Conservation (phyloP, 1,284 basidiomycete genomes). For the Pseudozyma sp. region DNA sequence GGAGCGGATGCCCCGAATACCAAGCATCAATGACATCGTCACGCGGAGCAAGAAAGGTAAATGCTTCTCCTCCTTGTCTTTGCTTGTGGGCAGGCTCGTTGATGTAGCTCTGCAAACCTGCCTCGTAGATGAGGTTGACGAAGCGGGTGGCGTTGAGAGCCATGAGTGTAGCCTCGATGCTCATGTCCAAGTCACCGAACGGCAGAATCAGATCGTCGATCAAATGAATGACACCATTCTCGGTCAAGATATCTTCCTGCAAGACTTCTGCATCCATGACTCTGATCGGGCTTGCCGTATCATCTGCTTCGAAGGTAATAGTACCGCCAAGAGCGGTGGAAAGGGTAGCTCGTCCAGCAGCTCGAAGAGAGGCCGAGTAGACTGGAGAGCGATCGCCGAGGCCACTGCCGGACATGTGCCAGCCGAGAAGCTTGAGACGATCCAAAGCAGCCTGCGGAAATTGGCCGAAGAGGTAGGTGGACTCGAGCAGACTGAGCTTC, state of each 20-base stretch:
- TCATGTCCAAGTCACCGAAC: constrained; percentile 79
- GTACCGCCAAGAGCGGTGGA: constrained; percentile 62
- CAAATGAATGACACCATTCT: constrained; percentile 81
- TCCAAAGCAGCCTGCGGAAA: constrained; percentile 55
- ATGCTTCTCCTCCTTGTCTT: constrained; percentile 40
- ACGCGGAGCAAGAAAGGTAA: constrained; percentile 79
- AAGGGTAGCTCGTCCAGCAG: constrained; percentile 27
- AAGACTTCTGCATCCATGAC: constrained; percentile 48
- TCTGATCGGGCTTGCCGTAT: constrained; percentile 19
- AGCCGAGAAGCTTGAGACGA: constrained; percentile 61
- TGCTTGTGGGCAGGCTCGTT: constrained; percentile 44
- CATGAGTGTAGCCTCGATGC: constrained; percentile 91
- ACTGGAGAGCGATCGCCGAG: constrained; percentile 55
- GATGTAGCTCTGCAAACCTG: constrained; percentile 72
- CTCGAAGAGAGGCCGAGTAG: constrained; percentile 43
- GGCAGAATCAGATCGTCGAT: constrained; percentile 86
- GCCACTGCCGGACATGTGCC: constrained; percentile 63
- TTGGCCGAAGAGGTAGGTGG: constrained; percentile 52
- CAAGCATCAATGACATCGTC: constrained; percentile 80
- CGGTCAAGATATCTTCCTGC: constrained; percentile 62
- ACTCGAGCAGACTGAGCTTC: constrained; percentile 52
- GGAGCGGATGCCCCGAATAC: constrained; percentile 16
- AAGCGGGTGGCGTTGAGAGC: constrained; percentile 90
- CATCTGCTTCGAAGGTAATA: constrained; percentile 36
- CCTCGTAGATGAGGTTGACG: constrained; percentile 84